These are phyloP conservation scores for Calonectria fujianensis DNA, from an alignment of 2,329 filamentous ascomycete genomes.

Conservation along the genomic window DNA sequence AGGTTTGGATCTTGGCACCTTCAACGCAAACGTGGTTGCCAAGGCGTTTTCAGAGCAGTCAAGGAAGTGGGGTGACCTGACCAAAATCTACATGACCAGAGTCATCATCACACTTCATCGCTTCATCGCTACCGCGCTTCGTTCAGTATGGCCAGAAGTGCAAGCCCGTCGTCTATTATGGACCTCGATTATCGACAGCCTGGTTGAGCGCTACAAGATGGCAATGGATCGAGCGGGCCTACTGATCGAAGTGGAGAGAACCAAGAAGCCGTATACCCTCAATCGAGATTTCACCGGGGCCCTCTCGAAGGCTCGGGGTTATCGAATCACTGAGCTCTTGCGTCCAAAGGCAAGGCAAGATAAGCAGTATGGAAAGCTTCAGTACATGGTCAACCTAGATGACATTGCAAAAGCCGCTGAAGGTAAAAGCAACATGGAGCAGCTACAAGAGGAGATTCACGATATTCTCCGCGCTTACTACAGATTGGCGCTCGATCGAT, in stretches of 20 bases:
- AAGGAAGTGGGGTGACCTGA: not conserved
- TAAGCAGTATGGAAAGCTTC: not conserved
- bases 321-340: not conserved
- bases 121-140: not conserved
- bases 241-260: not conserved
- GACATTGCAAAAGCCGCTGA: not conserved
- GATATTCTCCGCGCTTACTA: constrained; percentile 1
- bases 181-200: not conserved
- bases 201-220: not conserved
- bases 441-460: not conserved
- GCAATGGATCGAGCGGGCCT: not conserved
- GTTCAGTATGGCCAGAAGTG: not conserved
- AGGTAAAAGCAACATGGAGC: not conserved
- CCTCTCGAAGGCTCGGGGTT: not conserved
- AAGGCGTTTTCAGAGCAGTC: not conserved
- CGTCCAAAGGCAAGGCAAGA: not conserved
- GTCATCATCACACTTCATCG: not conserved
- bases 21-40: not conserved
- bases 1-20: not conserved
- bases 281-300: not conserved
- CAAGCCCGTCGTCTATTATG: not conserved
- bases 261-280: not conserved
- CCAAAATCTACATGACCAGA: not conserved
- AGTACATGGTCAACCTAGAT: not conserved
- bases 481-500: not conserved